Percentiles rank a stretch among this genome's conserved stretches.
These are phyloP conservation scores for Rhizophora apiculata DNA, from an alignment of 345 rosid genomes.

Conservation along the genomic window DNA sequence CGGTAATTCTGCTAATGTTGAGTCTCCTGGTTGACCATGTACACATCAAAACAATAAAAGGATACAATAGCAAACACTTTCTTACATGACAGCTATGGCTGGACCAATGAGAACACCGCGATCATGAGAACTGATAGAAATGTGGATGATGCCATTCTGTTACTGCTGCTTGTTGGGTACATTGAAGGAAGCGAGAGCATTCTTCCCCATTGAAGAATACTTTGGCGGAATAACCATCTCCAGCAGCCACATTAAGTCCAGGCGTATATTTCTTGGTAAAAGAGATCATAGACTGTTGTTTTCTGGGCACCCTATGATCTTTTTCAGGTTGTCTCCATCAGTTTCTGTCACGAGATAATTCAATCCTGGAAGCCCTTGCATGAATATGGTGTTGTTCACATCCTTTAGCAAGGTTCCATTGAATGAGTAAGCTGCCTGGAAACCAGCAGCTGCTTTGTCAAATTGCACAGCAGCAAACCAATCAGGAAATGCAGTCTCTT, in stretches of 20 bases:
- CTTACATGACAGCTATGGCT: constrained; percentile 26
- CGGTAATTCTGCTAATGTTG: background rate
- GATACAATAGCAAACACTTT: constrained; percentile 19
- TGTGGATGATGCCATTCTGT: constrained; percentile 24
- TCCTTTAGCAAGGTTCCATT: constrained; percentile 53
- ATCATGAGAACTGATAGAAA: constrained; percentile 26
- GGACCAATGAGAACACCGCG: constrained; percentile 34
- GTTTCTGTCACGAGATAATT: constrained; percentile 73
- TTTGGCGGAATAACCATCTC: constrained; percentile 86
- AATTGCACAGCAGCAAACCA: constrained; percentile 84
- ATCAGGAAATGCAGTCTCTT: constrained; percentile 58
- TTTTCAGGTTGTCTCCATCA: constrained; percentile 46
- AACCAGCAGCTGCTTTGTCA: constrained; percentile 65
- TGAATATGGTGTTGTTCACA: constrained; percentile 56
- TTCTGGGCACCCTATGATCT: constrained; percentile 78
- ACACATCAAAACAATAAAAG: constrained; percentile 22
- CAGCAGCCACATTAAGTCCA: constrained; percentile 57
- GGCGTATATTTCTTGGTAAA: constrained; percentile 77
- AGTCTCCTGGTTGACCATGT: constrained; percentile 19
- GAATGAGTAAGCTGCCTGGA: constrained; percentile 71
- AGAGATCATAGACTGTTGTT: constrained; percentile 81
- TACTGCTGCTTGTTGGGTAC: constrained; percentile 46
- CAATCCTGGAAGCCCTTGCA: constrained; percentile 77
- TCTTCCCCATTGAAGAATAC: constrained; percentile 94
- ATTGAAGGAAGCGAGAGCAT: constrained; percentile 70